Percentiles rank a stretch among this genome's conserved stretches.
These are phyloP conservation scores for Pyropia haitanensis DNA, from an alignment of 23 red algal genomes.

Conservation along the genomic window DNA sequence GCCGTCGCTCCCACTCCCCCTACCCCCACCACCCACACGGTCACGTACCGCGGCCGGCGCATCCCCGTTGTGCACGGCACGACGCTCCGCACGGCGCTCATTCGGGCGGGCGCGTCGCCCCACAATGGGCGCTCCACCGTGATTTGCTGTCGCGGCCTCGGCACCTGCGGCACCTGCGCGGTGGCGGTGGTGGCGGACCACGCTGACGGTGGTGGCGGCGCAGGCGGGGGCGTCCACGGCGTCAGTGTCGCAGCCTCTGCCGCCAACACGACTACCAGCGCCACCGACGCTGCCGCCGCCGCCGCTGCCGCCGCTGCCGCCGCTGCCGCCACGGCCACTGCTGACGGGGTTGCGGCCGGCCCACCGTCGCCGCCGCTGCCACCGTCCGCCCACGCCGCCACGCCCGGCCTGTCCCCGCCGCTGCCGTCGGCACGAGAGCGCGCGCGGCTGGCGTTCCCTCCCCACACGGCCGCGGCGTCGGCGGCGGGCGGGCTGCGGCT, in stretches of 20 bases:
- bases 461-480: constrained; percentile 10
- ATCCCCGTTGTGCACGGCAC: constrained; percentile 4
- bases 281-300: too few relatives aligned
- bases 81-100: constrained; percentile 25
- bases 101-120: constrained; percentile 9
- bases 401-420: background rate
- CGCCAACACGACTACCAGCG: too few relatives aligned
- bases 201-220: too few relatives aligned
- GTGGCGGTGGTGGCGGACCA: background rate
- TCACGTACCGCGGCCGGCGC: constrained; percentile 28
- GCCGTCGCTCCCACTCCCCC: too few relatives aligned
- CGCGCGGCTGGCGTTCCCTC: constrained; percentile 22
- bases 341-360: too few relatives aligned
- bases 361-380: too few relatives aligned
- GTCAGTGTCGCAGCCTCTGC: too few relatives aligned
- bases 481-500: constrained; percentile 12
- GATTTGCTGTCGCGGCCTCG: constrained; percentile 27
- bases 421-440: constrained; percentile 9
- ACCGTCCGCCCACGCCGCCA: too few relatives aligned
- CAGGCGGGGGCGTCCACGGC: too few relatives aligned
- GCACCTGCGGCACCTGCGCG: constrained; percentile 32
- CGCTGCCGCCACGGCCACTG: too few relatives aligned
- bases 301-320: too few relatives aligned
- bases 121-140: constrained; percentile 28
- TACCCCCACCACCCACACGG: background rate